Percentiles rank a stretch among this genome's conserved stretches.
phyloP scores from a whole-genome alignment of 2,329 filamentous ascomycete species.

The Phaeomoniella chlamydospora region DNA sequence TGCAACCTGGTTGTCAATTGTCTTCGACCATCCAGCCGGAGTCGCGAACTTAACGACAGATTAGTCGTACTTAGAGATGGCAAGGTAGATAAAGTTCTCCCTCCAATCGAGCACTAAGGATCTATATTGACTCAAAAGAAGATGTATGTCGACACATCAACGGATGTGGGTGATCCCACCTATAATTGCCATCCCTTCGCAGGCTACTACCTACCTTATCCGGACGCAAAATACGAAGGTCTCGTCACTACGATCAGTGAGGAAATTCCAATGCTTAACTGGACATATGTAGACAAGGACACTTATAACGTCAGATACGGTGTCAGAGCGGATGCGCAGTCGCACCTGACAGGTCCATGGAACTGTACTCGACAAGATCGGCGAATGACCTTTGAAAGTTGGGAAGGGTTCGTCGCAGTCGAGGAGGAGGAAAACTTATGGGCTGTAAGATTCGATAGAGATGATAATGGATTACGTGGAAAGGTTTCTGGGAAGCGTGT shows the following conservation, averaged over 20 bases:
- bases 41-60: constrained; percentile 21
- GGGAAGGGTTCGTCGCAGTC: constrained; percentile 30
- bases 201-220: constrained; percentile 47
- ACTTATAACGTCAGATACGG: constrained; percentile 49
- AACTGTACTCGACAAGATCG: constrained; percentile 45
- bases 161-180: constrained; percentile 37
- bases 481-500: constrained; percentile 8
- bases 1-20: constrained; percentile 27
- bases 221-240: constrained; percentile 32
- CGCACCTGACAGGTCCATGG: constrained; percentile 69
- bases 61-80: constrained; percentile 30
- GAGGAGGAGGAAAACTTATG: constrained; percentile 25
- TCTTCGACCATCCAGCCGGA: constrained; percentile 6
- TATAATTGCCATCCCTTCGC: constrained; percentile 36
- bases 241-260: constrained; percentile 12
- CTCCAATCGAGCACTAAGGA: too few relatives aligned
- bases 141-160: constrained; percentile 26
- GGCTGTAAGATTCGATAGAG: constrained; percentile 29
- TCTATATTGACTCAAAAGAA: constrained; percentile 1
- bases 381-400: constrained; percentile 26
- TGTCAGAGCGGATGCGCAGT: constrained; percentile 54
- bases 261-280: constrained; percentile 51
- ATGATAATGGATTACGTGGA: constrained; percentile 22
- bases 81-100: constrained; percentile 30
- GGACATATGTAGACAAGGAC: constrained; percentile 51